phyloP scores from a whole-genome alignment of 495 filamentous ascomycete genomes.

The Lepidopterella palustris region DNA sequence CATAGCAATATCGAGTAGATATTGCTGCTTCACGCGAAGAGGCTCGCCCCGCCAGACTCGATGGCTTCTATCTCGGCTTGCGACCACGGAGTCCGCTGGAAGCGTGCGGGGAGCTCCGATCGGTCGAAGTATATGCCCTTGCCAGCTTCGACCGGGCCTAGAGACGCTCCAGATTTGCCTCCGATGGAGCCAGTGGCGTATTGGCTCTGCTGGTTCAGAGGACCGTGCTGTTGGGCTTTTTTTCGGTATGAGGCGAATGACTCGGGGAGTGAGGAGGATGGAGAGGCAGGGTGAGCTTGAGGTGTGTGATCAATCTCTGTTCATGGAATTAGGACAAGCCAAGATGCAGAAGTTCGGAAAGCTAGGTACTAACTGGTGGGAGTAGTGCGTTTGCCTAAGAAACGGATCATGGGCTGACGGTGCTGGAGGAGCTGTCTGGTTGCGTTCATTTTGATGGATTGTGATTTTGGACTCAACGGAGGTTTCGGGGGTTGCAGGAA shows the following conservation, averaged over 20 bases:
- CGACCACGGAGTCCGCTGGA: constrained; percentile 65
- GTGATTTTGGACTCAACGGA: background rate
- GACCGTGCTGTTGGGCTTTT: constrained; percentile 90
- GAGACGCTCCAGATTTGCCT: constrained; percentile 53
- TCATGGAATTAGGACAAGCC: constrained; percentile 11
- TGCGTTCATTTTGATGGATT: constrained; percentile 30
- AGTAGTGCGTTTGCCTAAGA: constrained; percentile 77
- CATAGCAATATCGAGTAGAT: background rate
- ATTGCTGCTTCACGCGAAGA: constrained; percentile 43
- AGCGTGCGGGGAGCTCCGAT: constrained; percentile 74
- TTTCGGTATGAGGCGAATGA: constrained; percentile 88
- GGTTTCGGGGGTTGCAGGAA: background rate
- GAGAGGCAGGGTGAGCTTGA: constrained; percentile 59
- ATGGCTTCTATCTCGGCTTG: constrained; percentile 89
- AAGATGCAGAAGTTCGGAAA: background rate
- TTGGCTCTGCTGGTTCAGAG: constrained; percentile 54
- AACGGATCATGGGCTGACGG: constrained; percentile 64
- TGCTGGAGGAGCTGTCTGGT: constrained; percentile 32
- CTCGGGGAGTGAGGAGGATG: constrained; percentile 52
- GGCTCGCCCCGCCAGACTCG: constrained; percentile 81
- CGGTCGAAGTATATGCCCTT: constrained; percentile 83
- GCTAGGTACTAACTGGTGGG: constrained; percentile 57
- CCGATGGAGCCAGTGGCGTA: constrained; percentile 52
- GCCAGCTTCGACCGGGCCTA: constrained; percentile 64
- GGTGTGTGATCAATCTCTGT: constrained; percentile 67